These are phyloP conservation scores for Euphorbia schlechtendalii DNA, from an alignment of 441 rosid genomes.

Conservation along the genomic window DNA sequence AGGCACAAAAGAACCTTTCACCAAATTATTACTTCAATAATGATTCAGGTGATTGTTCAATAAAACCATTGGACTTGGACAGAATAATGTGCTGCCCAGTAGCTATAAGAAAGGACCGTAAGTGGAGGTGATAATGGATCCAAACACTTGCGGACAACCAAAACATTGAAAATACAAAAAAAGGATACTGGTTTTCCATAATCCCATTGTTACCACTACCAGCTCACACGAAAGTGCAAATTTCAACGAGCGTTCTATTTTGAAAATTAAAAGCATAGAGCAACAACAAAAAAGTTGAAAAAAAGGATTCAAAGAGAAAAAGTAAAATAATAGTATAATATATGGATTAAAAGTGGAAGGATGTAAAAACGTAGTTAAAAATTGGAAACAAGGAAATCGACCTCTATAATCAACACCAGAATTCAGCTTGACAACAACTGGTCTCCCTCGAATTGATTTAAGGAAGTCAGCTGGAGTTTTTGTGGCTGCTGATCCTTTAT, in stretches of 20 bases:
- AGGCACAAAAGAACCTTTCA: too few relatives aligned
- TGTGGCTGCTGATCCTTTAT: conserved; percentile 57
- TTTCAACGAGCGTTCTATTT: not conserved
- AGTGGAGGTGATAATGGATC: too few relatives aligned
- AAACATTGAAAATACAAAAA: too few relatives aligned
- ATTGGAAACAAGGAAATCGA: conserved; percentile 12
- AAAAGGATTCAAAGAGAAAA: too few relatives aligned
- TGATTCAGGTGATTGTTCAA: too few relatives aligned
- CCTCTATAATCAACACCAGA: conserved; percentile 98
- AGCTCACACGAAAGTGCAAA: not conserved
- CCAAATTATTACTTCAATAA: too few relatives aligned
- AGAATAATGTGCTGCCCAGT: too few relatives aligned
- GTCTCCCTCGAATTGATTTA: conserved; percentile 88
- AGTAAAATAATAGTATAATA: not conserved
- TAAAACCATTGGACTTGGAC: too few relatives aligned
- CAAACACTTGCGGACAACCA: too few relatives aligned
- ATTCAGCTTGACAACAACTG: conserved; percentile 86
- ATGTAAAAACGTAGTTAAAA: not conserved
- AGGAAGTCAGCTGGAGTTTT: conserved; percentile 95
- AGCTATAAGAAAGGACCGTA: too few relatives aligned
- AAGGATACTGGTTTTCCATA: not conserved
- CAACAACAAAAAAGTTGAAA: not conserved
- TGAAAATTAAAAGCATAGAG: too few relatives aligned
- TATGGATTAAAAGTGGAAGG: not conserved
- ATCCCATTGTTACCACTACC: not conserved